These are phyloP conservation scores for Mollisia scopiformis DNA, from an alignment of 2,329 filamentous ascomycete genomes.

Conservation along the genomic window DNA sequence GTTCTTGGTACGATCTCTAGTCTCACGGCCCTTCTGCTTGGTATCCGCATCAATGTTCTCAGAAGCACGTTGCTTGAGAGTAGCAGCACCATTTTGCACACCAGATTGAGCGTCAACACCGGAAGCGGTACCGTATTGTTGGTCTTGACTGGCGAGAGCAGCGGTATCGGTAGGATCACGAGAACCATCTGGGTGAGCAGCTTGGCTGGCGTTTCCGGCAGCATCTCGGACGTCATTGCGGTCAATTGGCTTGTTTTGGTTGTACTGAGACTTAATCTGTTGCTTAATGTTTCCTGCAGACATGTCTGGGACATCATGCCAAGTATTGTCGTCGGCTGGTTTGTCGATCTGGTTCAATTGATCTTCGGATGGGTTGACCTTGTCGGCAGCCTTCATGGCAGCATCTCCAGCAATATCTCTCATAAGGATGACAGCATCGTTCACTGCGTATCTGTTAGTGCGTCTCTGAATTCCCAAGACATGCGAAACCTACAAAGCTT, in stretches of 20 bases:
- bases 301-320: slow-evolving; percentile 85
- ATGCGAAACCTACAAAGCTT: slow-evolving; percentile 25
- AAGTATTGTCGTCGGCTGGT: slow-evolving; percentile 89
- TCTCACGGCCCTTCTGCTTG: slow-evolving; percentile 55
- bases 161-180: slow-evolving; percentile 57
- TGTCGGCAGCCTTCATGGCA: slow-evolving; percentile 75
- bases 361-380: slow-evolving; percentile 78
- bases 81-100: slow-evolving; percentile 39
- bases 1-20: slow-evolving; percentile 61
- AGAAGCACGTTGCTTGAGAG: slow-evolving; percentile 57
- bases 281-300: slow-evolving; percentile 70
- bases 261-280: slow-evolving; percentile 65
- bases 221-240: slow-evolving; percentile 64
- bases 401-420: slow-evolving; percentile 93
- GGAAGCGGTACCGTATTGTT: slow-evolving; percentile 44
- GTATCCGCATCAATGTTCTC: slow-evolving; percentile 66
- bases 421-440: slow-evolving; percentile 77
- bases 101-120: slow-evolving; percentile 56
- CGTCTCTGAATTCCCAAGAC: not conserved
- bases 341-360: slow-evolving; percentile 75
- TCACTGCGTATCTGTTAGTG: slow-evolving; percentile 50
- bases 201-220: slow-evolving; percentile 57
- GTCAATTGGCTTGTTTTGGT: slow-evolving; percentile 50
- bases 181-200: slow-evolving; percentile 57
- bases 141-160: slow-evolving; percentile 50